Evolutionary conservation across 176 grass and related monocot species (phyloP).

Genomic region (Zizania latifolia): DNA sequence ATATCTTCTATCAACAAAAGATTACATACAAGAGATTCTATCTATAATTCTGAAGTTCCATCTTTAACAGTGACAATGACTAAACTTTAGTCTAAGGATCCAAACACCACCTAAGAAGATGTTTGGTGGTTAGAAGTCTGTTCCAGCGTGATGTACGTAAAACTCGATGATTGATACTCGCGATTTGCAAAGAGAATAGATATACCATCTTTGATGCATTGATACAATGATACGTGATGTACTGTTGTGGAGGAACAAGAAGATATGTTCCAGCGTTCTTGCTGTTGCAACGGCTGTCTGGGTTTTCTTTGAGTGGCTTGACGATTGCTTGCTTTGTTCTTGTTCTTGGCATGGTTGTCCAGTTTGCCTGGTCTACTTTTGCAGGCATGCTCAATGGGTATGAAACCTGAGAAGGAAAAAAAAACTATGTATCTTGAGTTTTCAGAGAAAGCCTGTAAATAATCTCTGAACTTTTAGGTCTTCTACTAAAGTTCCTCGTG

Average conservation of each 20-base stretch:
- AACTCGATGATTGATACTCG: background rate
- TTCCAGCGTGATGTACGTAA: constrained; percentile 48
- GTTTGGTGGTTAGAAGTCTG: constrained; percentile 37
- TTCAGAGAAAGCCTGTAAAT: background rate
- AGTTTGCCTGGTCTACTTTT: constrained; percentile 63
- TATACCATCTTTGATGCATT: background rate
- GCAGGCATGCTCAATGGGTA: constrained; percentile 48
- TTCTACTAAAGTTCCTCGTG: constrained; percentile 40
- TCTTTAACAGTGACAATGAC: no score
- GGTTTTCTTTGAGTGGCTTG: constrained; percentile 87
- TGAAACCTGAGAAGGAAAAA: background rate
- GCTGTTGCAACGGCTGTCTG: constrained; percentile 60
- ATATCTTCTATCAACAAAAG: no score
- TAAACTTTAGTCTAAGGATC: no score
- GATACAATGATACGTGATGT: constrained; percentile 35
- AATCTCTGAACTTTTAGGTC: constrained; percentile 33
- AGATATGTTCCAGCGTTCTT: constrained; percentile 79
- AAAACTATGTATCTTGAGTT: background rate
- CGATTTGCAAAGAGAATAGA: background rate
- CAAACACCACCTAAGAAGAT: constrained; percentile 52
- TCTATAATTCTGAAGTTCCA: no score
- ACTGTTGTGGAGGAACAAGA: constrained; percentile 88
- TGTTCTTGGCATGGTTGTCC: constrained; percentile 61
- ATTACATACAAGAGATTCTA: no score
- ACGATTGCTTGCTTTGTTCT: constrained; percentile 51